Evolutionary conservation across 2,329 filamentous ascomycete genomes (phyloP), one percentile per base, ranked within the genome.

Genomic region (Penicillium sp.): DNA sequence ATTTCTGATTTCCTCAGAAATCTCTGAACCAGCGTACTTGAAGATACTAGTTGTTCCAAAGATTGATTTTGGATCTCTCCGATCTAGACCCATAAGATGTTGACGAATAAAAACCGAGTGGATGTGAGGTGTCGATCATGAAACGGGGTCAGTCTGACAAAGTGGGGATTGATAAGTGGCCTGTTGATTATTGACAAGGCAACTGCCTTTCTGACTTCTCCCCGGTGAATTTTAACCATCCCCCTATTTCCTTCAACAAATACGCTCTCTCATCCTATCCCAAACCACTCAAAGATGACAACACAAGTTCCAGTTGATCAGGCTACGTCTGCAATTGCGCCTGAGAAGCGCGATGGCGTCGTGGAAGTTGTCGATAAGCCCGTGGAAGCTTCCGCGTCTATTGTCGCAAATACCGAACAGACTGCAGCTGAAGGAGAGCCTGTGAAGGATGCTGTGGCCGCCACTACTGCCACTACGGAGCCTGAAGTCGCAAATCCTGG

Each of bases 261-360:
- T 22, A 22, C 19, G 33, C 36, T n/a, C 18, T 16, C 12, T n/a
- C 12, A 1, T 14, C 16, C 33, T 19, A 9, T 3, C 14, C 27
- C 9, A 22, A 40, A 29, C 27, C 42, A 29, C n/a, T 30, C 43
- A 34, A 49, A 28, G 31, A 63, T 62, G 59, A 50, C 59, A 5
- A 58, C 62, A 13, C 51, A 47, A 38, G 56, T 49, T n/a, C 47
- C 60, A 38, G 44, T 53, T 28, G 56, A 61, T 41, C 54, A 59
- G 37, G 39, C 19, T 25, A 13, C 25, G 16, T 38, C 56, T 9
- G 46, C 42, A 27, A 48, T 53, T 31, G 52, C 53, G 35, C 43
- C 51, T 18, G 50, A 54, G 35, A 55, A 60, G 41, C 41, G 29
- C n/a, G 53, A 58, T 29, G 52, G 57, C 22, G 35, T 50, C 18